Evolutionary conservation across 2,329 filamentous ascomycete species (phyloP).

Genomic region (Gremmenia infestans): DNA sequence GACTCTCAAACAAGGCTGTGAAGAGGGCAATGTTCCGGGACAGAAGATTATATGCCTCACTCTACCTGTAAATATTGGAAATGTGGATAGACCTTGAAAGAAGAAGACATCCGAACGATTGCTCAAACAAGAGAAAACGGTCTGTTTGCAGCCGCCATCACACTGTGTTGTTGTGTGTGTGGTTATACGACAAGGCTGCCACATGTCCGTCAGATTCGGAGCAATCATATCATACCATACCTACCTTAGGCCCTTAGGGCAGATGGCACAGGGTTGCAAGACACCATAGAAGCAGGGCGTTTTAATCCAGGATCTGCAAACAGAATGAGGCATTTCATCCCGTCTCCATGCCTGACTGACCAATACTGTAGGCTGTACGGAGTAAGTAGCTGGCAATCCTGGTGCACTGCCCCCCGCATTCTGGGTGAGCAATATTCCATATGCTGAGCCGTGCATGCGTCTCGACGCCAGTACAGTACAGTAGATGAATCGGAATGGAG

Average conservation of each 20-base stretch:
- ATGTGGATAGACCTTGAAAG: not conserved
- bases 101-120: not conserved
- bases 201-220: not conserved
- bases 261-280: too few relatives aligned
- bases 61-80: not conserved
- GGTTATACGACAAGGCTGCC: slow-evolving; percentile 1
- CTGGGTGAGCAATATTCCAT: too few relatives aligned
- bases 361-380: not conserved
- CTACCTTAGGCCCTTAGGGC: not conserved
- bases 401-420: not conserved
- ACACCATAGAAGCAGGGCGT: not conserved
- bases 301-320: not conserved
- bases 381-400: not conserved
- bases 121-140: not conserved
- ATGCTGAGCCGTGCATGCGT: too few relatives aligned
- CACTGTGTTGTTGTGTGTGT: not conserved
- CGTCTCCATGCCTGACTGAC: not conserved
- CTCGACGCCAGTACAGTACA: too few relatives aligned
- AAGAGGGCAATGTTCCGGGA: not conserved
- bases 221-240: not conserved
- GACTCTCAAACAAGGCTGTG: not conserved
- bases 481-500: too few relatives aligned
- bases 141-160: not conserved
- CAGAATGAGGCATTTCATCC: not conserved
- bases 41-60: not conserved